Conservation (phyloP, 208 protist species). For the Vickermania ingenoplastis region DNA sequence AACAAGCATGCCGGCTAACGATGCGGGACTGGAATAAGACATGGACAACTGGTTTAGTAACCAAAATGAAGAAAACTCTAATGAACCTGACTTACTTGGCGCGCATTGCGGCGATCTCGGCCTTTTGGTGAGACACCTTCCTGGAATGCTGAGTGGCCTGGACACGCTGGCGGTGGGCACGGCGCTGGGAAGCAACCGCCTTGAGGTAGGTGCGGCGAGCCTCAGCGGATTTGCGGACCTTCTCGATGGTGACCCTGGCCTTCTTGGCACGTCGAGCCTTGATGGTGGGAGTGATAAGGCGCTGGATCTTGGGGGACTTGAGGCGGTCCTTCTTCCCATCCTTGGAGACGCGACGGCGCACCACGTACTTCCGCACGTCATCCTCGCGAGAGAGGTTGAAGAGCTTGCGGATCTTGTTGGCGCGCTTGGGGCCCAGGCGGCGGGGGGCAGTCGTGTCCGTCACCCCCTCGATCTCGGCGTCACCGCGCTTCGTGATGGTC, state of each 20-base stretch:
- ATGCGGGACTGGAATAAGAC: background rate
- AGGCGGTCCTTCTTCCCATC: conserved; percentile 94
- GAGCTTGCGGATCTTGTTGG: conserved; percentile 98
- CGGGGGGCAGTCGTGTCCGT: conserved; percentile 94
- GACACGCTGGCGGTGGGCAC: conserved; percentile 29
- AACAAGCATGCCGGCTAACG: background rate
- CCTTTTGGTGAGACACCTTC: conserved; percentile 21
- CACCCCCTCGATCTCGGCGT: conserved; percentile 93
- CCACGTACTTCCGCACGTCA: conserved; percentile 97
- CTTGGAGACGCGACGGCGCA: conserved; percentile 92
- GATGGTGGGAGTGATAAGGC: conserved; percentile 94
- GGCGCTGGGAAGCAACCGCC: conserved; percentile 10
- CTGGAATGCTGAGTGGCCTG: conserved; percentile 9
- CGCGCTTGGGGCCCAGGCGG: conserved; percentile 99
- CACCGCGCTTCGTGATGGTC: conserved; percentile 95
- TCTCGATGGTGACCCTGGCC: conserved; percentile 23
- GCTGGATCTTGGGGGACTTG: conserved; percentile 99
- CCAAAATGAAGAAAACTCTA: conserved; percentile 13
- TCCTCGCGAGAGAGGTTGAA: conserved; percentile 97
- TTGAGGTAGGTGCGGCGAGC: conserved; percentile 16
- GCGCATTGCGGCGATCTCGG: conserved; percentile 22
- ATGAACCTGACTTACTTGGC: conserved; percentile 27
- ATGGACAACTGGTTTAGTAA: conserved; percentile 1
- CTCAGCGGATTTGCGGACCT: conserved; percentile 32
- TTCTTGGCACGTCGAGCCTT: conserved; percentile 77